Evolutionary conservation across 495 filamentous ascomycete species (phyloP).

Genomic region (Podospora pseudopauciseta): DNA sequence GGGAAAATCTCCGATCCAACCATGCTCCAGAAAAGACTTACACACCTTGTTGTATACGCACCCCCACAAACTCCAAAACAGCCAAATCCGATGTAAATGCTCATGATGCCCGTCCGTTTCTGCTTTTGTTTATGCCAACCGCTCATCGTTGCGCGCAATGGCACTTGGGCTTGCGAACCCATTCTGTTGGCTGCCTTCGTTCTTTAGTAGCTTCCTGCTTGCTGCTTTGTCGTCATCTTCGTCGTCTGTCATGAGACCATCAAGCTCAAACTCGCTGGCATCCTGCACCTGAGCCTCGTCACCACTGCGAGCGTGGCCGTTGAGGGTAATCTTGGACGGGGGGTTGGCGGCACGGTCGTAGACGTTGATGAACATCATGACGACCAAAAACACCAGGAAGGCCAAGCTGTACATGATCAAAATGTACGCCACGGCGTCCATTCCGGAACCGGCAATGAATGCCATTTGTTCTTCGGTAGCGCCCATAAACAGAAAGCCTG

Average conservation of each 20-base stretch:
- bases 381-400: slow-evolving; percentile 86
- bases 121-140: slow-evolving; percentile 13
- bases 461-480: slow-evolving; percentile 95
- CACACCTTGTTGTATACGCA: neutral
- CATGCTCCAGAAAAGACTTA: neutral
- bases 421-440: slow-evolving; percentile 88
- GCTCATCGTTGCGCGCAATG: slow-evolving; percentile 33
- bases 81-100: neutral
- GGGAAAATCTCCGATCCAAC: neutral
- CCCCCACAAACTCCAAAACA: neutral
- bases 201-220: slow-evolving; percentile 37
- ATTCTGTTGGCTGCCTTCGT: slow-evolving; percentile 31
- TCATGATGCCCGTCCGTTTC: neutral
- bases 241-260: slow-evolving; percentile 83
- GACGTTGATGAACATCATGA: slow-evolving; percentile 76
- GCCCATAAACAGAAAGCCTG: slow-evolving; percentile 95
- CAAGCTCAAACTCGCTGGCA: slow-evolving; percentile 87
- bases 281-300: slow-evolving; percentile 57
- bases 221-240: slow-evolving; percentile 56
- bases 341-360: slow-evolving; percentile 59
- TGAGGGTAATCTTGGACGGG: slow-evolving; percentile 16
- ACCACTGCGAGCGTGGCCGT: slow-evolving; percentile 40
- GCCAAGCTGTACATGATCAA: slow-evolving; percentile 86
- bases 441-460: slow-evolving; percentile 63
- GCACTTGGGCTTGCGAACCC: slow-evolving; percentile 39